Base-by-base conservation (phyloP, 2,329 filamentous ascomycete species). In the Alternaria gansuensis region DNA sequence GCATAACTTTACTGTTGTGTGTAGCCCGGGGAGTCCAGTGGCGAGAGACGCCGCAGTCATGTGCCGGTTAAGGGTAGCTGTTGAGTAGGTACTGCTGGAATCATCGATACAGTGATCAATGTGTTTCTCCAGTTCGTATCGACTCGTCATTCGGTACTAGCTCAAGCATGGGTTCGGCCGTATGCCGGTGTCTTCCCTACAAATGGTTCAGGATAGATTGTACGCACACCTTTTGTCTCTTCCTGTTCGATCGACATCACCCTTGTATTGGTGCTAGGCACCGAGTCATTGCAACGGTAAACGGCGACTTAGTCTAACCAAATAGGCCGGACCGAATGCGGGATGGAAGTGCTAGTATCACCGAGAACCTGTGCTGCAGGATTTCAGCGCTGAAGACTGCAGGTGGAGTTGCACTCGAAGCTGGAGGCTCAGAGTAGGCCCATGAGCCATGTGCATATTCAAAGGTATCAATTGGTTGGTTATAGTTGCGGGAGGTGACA, bases 1-100 rank as follows among this genome's bases (percentile, higher is more conserved):
- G 54, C 54, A 57, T 31, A 57, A 57, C 14, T 53, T 57, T 14
- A 57, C 54, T 10, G 14, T 57, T 4, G 54, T 57, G 34, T 57
- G 54, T 5, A 57, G 54, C 11, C 54, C 54, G 0, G 54, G 54
- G 1, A 57, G 54, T 14, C 54, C 54, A 3, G 2, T 53, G 21
- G n/a, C 26, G 17, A 52, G 49, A 28, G 40, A 57, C 2, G 28
- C 49, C 9, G 54, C 54, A 17, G 49, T 57, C 11, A 24, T 40
- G 41, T 57, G 54, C 23, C 26, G 48, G 2, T 24, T 57, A 40
- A 57, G 41, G 11, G 48, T 57, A 23, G 54, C 54, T 46, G 2
- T 53, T n/a, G 54, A 57, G 10, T 57, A 40, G 28, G 21, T 14
- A 0, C 2, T n/a, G 10, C 10, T 34, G 10, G 45, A 9, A 21